Evolutionary conservation across 352 stramenopile species (phyloP).

Genomic region (Phytophthora crassamura): DNA sequence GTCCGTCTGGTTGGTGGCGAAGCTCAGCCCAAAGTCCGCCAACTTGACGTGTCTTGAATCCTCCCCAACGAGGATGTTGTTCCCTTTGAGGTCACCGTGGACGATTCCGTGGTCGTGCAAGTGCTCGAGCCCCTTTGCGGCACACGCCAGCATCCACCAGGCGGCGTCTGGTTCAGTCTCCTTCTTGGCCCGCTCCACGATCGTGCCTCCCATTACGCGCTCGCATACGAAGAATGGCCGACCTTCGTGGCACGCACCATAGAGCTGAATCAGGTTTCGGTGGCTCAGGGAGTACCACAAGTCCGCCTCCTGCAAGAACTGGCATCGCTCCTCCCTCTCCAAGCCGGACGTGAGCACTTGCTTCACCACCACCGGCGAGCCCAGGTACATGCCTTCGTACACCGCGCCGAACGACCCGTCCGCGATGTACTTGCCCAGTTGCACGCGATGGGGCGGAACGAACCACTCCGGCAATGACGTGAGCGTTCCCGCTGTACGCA

Average conservation of each 20-base stretch:
- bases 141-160: neutral
- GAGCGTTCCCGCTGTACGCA: no score
- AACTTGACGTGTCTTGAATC: constrained; percentile 10
- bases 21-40: constrained; percentile 17
- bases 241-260: constrained; percentile 25
- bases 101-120: constrained; percentile 17
- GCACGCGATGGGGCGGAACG: neutral
- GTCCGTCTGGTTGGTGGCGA: constrained; percentile 5
- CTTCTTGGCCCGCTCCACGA: neutral
- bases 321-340: neutral
- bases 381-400: constrained; percentile 6
- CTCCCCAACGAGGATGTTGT: constrained; percentile 24
- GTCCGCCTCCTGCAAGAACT: constrained; percentile 21
- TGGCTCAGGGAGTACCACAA: constrained; percentile 32
- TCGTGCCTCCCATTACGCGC: neutral
- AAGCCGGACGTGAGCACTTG: neutral
- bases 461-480: neutral
- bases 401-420: constrained; percentile 5
- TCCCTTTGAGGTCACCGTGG: constrained; percentile 1
- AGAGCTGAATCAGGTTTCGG: constrained; percentile 28
- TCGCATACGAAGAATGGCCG: constrained; percentile 21
- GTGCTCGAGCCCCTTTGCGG: constrained; percentile 14
- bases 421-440: neutral
- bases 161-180: neutral
- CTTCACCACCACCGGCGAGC: constrained; percentile 15